Evolutionary conservation across 108 stramenopile species (phyloP).

Genomic region (Asterionellopsis glacialis): DNA sequence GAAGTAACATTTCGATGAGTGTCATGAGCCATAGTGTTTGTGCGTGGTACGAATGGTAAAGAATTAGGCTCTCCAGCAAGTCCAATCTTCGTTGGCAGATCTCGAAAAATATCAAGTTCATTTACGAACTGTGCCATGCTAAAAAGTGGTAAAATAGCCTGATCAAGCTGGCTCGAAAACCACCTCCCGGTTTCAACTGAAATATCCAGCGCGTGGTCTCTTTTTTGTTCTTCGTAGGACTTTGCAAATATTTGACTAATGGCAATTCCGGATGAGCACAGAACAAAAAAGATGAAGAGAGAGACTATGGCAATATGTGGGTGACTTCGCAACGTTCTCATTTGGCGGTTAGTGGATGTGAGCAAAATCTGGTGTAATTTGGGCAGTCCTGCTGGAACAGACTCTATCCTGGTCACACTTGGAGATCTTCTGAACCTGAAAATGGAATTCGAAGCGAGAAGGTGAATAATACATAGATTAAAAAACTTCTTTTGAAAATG

Average conservation of each 20-base stretch:
- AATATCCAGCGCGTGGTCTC: constrained; percentile 17
- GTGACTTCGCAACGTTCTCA: background rate
- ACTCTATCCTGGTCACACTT: too few species aligned
- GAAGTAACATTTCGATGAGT: constrained; percentile 30
- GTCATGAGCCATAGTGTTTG: background rate
- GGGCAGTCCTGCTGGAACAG: too few species aligned
- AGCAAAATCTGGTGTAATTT: too few species aligned
- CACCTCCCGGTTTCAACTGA: constrained; percentile 26
- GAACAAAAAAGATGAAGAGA: constrained; percentile 14
- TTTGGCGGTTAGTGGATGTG: too few species aligned
- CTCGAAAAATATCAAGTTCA: constrained; percentile 20
- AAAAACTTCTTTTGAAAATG: too few species aligned
- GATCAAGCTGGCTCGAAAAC: constrained; percentile 31
- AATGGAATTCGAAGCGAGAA: too few species aligned
- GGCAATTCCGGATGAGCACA: constrained; percentile 7
- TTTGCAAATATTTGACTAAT: constrained; percentile 11
- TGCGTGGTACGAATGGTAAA: constrained; percentile 5
- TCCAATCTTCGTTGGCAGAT: constrained; percentile 19
- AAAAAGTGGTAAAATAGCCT: constrained; percentile 33
- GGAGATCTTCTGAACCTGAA: too few species aligned
- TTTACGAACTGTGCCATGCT: constrained; percentile 32
- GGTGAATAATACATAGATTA: too few species aligned
- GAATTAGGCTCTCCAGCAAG: constrained; percentile 10
- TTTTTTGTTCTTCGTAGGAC: background rate
- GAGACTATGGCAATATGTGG: constrained; percentile 4